Base-by-base conservation (phyloP, 2,329 filamentous ascomycete species). In the Paecilomyces sp. region DNA sequence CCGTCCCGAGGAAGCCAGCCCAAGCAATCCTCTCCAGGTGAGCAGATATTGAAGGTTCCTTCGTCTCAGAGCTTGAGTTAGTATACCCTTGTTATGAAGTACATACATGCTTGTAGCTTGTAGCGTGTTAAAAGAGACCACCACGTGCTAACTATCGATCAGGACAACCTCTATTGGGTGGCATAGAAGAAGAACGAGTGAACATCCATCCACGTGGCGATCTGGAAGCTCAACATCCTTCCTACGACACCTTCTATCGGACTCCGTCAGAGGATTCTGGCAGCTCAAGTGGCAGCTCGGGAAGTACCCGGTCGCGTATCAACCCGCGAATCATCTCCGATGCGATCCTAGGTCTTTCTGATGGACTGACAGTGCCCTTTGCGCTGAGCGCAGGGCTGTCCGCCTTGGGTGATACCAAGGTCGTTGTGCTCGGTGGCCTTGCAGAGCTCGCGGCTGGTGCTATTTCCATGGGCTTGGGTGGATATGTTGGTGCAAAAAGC, bases 291-390 rank as follows among this genome's bases (percentile, higher is more conserved):
- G 66, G 61, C 59, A 68, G 65, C 25, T 58, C 67, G 1, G 70
- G 74, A 5, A 47, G 41, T 18, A 22, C 3, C 4, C 41, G 41
- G 15, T 66, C 68, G 13, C 72, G 74, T 30, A 69, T 77, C 60
- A 75, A 77, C 62, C 72, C 76, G 6, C 74, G 79, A 22, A 76
- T 80, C 54, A 72, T 82, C 53, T 79, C 80, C 3, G 86, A 90
- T 72, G 81, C 86, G 63, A 91, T 89, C 61, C 87, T 92, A 65
- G 89, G 89, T 57, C 86, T 92, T 66, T 87, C 89, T 0, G 89
- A 92, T 68, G 89, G 89, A 13, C 80, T 92, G 65, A 92, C 89
- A 0, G 89, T 92, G 0, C 89, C 89, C 0, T 92, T 92, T 66
- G 89, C 89, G 12, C 79, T 92, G 41, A 91, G 88, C 0, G 89